Evolutionary conservation across 345 rosid species (phyloP), one percentile per base, ranked within the genome.

Genomic region (Pugionium cornutum): DNA sequence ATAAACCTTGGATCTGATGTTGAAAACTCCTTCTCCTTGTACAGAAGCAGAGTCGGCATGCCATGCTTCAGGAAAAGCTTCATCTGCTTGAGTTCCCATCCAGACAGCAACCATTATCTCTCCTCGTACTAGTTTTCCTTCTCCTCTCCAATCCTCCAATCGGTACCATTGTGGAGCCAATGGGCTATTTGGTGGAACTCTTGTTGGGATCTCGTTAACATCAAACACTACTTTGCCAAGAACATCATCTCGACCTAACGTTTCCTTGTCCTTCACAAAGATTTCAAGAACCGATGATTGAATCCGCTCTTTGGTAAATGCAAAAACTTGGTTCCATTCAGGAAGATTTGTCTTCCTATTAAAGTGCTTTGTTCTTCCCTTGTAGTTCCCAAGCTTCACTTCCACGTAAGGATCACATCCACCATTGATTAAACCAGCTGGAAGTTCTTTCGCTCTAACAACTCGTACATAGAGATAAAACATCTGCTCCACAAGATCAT

Each of bases 11-110:
- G 97, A 89, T 44, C 92, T 66, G 31, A 82, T 70, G 75, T 76
- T 87, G 59, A 75, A 68, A 18, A 83, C 81, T 1, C 91, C 89
- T 59, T 86, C 89, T 62, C 92, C 95, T 33, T 76, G 69, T 31
- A 83, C 88, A 1, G 89, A 63, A 35, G 95, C 85, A 31, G 92
- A 81, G 66, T 89, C 91, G 0, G 92, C 79, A 39, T 91, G 89
- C 96, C 96, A 87, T 18, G 97, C 85, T 45, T 84, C 96, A 8
- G 98, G 53, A 52, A 89, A 89, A 48, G 92, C 91, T 76, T 92
- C 98, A 69, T 92, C 97, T 1, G 96, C 97, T 62, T 91, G 94
- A 48, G 94, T 85, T 74, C 96, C 97, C 88, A 91, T 84, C 97
- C 97, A 92, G 7, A 87, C 91, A 29, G 97, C 98, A 58, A 92